These are phyloP conservation scores for Omphalotus guepiniiformis DNA, from an alignment of 768 basidiomycete genomes.

Conservation along the genomic window DNA sequence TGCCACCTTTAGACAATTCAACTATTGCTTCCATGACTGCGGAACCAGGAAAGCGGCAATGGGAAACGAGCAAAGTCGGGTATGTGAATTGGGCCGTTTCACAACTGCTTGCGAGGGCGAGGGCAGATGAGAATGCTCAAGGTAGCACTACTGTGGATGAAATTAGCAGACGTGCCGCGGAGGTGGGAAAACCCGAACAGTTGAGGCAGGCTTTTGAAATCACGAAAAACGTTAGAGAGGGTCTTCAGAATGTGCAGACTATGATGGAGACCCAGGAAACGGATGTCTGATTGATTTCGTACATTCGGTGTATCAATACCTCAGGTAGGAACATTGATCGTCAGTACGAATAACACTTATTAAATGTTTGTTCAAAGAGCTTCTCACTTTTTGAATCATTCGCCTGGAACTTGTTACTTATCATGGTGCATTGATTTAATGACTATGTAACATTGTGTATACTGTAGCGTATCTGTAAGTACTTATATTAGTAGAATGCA, in stretches of 20 bases:
- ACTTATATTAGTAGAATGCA: no score
- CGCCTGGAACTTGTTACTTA: no score
- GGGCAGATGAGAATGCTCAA: constrained; percentile 21
- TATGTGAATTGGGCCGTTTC: constrained; percentile 76
- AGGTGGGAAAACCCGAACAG: constrained; percentile 23
- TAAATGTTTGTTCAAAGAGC: no score
- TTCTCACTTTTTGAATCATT: no score
- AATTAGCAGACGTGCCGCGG: constrained; percentile 12
- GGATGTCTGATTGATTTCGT: neutral
- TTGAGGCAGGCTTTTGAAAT: constrained; percentile 25
- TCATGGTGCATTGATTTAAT: no score
- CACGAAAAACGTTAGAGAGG: constrained; percentile 11
- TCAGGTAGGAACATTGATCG: no score
- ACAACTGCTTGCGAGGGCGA: constrained; percentile 40
- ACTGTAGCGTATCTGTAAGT: no score
- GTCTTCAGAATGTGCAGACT: constrained; percentile 2
- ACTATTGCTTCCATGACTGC: constrained; percentile 33
- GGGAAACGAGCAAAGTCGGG: constrained; percentile 73
- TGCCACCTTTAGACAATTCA: constrained; percentile 40
- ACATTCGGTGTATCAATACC: no score
- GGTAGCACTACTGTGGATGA: constrained; percentile 13
- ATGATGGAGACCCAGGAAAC: constrained; percentile 1
- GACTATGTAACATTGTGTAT: no score
- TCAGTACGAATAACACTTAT: no score
- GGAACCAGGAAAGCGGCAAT: constrained; percentile 66